Evolutionary conservation across 1,284 basidiomycete species (phyloP).

Genomic region (Ceraceosorus guamensis): DNA sequence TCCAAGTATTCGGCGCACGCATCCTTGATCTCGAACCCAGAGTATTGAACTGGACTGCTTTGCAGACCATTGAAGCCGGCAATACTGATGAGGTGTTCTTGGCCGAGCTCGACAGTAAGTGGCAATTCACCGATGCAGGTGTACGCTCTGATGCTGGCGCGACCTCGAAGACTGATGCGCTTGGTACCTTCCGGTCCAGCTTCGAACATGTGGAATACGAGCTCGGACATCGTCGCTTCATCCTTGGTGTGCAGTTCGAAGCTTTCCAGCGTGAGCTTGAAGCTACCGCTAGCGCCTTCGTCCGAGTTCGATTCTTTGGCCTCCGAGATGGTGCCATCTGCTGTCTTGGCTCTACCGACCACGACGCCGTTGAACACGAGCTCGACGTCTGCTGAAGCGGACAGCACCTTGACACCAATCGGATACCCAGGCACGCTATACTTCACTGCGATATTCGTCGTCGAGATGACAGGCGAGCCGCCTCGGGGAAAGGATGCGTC

Average conservation of each 20-base stretch:
- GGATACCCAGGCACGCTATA: conserved; percentile 26
- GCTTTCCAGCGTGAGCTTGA: conserved; percentile 9
- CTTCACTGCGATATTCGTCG: conserved; percentile 19
- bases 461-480: conserved; percentile 14
- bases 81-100: conserved; percentile 3
- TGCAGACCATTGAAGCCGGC: conserved; percentile 8
- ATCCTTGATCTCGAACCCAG: conserved; percentile 24
- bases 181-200: conserved; percentile 18
- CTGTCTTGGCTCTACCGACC: conserved; percentile 21
- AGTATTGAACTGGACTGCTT: conserved; percentile 30
- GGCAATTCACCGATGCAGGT: conserved; percentile 22
- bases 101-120: conserved; percentile 22
- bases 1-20: conserved; percentile 23
- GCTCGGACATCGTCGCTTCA: conserved; percentile 8
- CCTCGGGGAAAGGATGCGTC: conserved; percentile 18
- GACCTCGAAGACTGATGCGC: conserved; percentile 26
- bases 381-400: conserved; percentile 24
- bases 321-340: conserved; percentile 14
- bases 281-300: conserved; percentile 7
- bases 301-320: conserved; percentile 3
- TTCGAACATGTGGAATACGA: conserved; percentile 28
- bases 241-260: conserved; percentile 5
- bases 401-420: conserved; percentile 19
- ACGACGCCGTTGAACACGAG: conserved; percentile 27
- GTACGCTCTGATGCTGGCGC: conserved; percentile 15